A percentile compares a stretch with the other conserved stretches of the same genome.
Conservation (phyloP, 768 basidiomycete species). For the Tulasnella sp. region DNA sequence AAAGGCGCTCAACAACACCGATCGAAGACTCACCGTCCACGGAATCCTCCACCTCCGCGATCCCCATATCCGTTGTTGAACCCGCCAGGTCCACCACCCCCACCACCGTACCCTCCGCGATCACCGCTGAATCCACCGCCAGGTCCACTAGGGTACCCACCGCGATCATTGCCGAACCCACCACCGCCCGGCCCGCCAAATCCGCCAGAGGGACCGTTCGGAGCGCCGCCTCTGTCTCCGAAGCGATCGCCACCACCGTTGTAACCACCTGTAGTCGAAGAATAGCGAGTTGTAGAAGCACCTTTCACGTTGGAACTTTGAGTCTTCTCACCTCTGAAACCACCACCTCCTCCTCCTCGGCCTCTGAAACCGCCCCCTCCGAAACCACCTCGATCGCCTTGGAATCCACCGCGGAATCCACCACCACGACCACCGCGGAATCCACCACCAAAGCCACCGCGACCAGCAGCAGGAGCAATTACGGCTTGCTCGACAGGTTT, state of each 20-base stretch:
- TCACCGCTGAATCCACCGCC: conserved; percentile 20
- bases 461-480: conserved; percentile 25
- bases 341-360: conserved; percentile 16
- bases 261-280: neutral
- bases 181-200: conserved; percentile 23
- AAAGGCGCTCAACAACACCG: conserved; percentile 6
- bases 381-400: conserved; percentile 11
- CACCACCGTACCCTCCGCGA: conserved; percentile 15
- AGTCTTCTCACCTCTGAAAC: neutral
- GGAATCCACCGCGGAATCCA: conserved; percentile 2
- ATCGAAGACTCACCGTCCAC: conserved; percentile 40
- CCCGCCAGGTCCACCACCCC: conserved; percentile 23
- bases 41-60: conserved; percentile 36
- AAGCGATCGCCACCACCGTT: conserved; percentile 11
- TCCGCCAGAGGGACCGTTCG: conserved; percentile 26
- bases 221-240: conserved; percentile 20
- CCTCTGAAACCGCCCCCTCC: neutral
- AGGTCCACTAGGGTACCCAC: conserved; percentile 24
- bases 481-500: conserved; percentile 46
- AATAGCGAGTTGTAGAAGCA: neutral
- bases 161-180: conserved; percentile 18
- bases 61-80: conserved; percentile 27
- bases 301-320: neutral
- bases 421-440: conserved; percentile 11
- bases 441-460: conserved; percentile 13